phyloP scores from a whole-genome alignment of 2,329 filamentous ascomycete genomes.

The Epichloe baconii region DNA sequence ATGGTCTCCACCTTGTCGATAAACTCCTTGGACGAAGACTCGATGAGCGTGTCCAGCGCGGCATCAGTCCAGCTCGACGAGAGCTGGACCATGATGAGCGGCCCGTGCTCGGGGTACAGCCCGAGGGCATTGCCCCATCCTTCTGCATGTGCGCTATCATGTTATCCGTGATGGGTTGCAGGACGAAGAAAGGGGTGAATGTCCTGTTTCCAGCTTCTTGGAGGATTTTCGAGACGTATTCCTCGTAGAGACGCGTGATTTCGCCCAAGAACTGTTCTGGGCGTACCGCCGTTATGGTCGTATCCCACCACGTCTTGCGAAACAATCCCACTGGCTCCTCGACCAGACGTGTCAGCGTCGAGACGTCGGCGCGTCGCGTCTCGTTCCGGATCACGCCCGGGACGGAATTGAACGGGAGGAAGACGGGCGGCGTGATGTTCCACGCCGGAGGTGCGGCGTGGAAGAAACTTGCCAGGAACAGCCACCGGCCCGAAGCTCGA shows the following conservation, averaged over 20 bases:
- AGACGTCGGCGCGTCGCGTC: conserved; percentile 8
- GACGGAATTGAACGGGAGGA: conserved; percentile 11
- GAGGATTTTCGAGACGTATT: background rate
- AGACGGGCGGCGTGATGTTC: conserved; percentile 6
- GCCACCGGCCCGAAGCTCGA: conserved; percentile 5
- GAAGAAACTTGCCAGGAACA: conserved; percentile 11
- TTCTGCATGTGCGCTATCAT: conserved; percentile 21
- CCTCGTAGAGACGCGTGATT: background rate
- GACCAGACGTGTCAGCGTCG: conserved; percentile 11
- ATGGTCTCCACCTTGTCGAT: conserved; percentile 14
- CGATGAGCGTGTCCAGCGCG: background rate
- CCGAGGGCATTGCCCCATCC: conserved; percentile 21
- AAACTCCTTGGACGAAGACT: conserved; percentile 22
- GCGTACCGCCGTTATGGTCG: background rate
- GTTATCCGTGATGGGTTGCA: conserved; percentile 29
- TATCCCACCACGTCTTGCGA: conserved; percentile 8
- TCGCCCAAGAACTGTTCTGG: background rate
- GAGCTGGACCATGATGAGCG: conserved; percentile 7
- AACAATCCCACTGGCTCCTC: conserved; percentile 12
- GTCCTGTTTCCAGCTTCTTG: background rate
- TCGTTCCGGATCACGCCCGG: conserved; percentile 10
- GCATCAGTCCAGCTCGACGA: background rate
- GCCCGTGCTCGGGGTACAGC: conserved; percentile 13
- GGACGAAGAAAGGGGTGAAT: conserved; percentile 15
- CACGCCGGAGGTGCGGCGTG: conserved; percentile 8